These are phyloP conservation scores for Medicago arabica DNA, from an alignment of 306 rosid species.

Conservation along the genomic window DNA sequence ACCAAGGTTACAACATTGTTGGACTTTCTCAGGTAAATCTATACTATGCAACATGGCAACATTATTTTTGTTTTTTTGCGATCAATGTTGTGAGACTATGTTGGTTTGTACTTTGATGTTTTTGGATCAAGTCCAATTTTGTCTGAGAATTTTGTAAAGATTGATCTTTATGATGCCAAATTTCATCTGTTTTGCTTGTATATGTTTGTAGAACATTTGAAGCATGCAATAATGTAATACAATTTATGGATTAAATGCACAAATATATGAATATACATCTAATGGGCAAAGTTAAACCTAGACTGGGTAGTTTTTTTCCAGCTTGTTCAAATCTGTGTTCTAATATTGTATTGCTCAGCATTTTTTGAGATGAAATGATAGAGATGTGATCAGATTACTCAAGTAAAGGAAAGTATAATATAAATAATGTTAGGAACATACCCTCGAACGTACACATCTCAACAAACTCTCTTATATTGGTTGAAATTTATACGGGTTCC, in stretches of 20 bases:
- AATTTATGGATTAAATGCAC: constrained; percentile 20
- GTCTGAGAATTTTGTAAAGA: constrained; percentile 3
- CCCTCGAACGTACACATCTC: too few species aligned
- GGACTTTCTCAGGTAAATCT: constrained; percentile 92
- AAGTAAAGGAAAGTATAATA: too few species aligned
- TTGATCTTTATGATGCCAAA: background rate
- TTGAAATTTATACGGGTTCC: too few species aligned
- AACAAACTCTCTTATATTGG: too few species aligned
- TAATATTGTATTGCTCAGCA: background rate
- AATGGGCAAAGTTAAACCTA: background rate
- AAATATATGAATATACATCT: background rate
- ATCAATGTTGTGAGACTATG: background rate
- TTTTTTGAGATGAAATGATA: background rate
- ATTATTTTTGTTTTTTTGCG: background rate
- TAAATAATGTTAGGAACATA: too few species aligned
- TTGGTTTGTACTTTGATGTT: background rate
- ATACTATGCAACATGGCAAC: background rate
- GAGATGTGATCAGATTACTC: background rate
- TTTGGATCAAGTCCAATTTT: background rate
- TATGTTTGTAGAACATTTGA: constrained; percentile 7
- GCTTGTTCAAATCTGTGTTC: background rate
- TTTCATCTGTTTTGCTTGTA: constrained; percentile 9
- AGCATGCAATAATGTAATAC: background rate
- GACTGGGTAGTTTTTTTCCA: background rate
- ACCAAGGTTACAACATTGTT: constrained; percentile 75